Percentiles rank a stretch among this genome's conserved stretches.
These are phyloP conservation scores for Westerdykella sp. DNA, from an alignment of 2,329 filamentous ascomycete genomes.

Conservation along the genomic window DNA sequence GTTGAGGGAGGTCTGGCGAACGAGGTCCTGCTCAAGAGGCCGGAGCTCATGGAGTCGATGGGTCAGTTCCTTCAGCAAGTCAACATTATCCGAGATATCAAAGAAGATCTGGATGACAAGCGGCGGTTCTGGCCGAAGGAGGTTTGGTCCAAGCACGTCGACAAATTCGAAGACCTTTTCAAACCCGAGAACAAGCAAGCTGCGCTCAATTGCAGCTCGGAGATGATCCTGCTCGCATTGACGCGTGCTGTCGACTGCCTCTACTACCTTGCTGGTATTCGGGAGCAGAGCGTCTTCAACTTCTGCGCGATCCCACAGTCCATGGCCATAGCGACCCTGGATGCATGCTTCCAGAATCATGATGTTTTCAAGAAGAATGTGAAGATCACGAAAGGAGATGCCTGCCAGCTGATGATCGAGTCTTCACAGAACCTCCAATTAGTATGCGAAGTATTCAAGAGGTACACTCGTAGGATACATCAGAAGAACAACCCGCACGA, in stretches of 20 bases:
- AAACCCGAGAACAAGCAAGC: slow-evolving; percentile 69
- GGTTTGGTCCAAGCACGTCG: slow-evolving; percentile 94
- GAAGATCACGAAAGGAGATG: slow-evolving; percentile 94
- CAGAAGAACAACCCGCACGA: slow-evolving; percentile 92
- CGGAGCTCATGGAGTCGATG: slow-evolving; percentile 87
- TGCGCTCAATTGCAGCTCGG: slow-evolving; percentile 79
- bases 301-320: slow-evolving; percentile 94
- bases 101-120: slow-evolving; percentile 81
- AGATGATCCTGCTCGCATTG: slow-evolving; percentile 89
- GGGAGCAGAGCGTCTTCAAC: slow-evolving; percentile 97
- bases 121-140: slow-evolving; percentile 92
- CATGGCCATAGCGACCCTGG: slow-evolving; percentile 95
- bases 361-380: slow-evolving; percentile 78
- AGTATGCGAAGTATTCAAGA: slow-evolving; percentile 75
- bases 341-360: slow-evolving; percentile 87
- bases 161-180: slow-evolving; percentile 84
- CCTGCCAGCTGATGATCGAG: slow-evolving; percentile 84
- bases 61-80: slow-evolving; percentile 96
- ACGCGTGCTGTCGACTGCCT: slow-evolving; percentile 85
- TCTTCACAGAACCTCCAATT: slow-evolving; percentile 83
- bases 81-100: slow-evolving; percentile 95
- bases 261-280: slow-evolving; percentile 94
- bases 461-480: slow-evolving; percentile 73
- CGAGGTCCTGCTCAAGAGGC: slow-evolving; percentile 69
- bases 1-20: slow-evolving; percentile 83